Evolutionary conservation across 805 yeast genomes (phyloP).

Genomic region (Pichia manshurica): DNA sequence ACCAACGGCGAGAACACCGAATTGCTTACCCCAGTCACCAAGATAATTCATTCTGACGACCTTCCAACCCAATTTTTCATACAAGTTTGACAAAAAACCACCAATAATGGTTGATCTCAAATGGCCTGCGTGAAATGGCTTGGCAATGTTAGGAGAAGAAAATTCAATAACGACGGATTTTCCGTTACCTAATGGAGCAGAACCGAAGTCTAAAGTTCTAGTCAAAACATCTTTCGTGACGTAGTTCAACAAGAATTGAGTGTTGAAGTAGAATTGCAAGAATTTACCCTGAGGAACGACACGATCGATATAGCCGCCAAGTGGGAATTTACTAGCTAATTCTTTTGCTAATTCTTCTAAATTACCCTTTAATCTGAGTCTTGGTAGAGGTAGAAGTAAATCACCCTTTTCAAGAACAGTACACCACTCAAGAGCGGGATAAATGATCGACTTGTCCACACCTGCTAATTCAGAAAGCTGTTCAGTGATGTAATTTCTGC

Average conservation of each 20-base stretch:
- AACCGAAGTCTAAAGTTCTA: conserved; percentile 62
- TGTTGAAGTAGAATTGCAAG: conserved; percentile 79
- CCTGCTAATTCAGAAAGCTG: conserved; percentile 70
- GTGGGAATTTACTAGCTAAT: conserved; percentile 74
- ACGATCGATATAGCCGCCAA: conserved; percentile 58
- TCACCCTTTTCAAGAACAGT: conserved; percentile 87
- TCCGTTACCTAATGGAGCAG: conserved; percentile 63
- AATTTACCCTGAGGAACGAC: conserved; percentile 87
- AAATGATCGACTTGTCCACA: conserved; percentile 64
- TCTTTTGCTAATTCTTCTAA: conserved; percentile 69
- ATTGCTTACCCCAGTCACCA: conserved; percentile 99
- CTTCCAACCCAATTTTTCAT: conserved; percentile 89
- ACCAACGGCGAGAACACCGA: conserved; percentile 93
- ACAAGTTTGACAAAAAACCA: conserved; percentile 84
- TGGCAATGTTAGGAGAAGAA: conserved; percentile 97
- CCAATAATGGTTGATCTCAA: conserved; percentile 97
- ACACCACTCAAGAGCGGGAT: conserved; percentile 85
- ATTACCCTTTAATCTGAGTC: conserved; percentile 80
- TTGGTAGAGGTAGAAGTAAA: conserved; percentile 84
- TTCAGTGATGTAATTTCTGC: conserved; percentile 82
- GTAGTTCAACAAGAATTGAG: conserved; percentile 56
- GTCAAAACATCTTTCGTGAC: conserved; percentile 66
- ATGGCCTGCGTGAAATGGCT: conserved; percentile 99
- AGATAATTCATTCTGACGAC: conserved; percentile 88
- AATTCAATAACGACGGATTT: conserved; percentile 80